These are phyloP conservation scores for Scenedesmus sp. DNA, from an alignment of 163 green algal genomes.

Conservation along the genomic window DNA sequence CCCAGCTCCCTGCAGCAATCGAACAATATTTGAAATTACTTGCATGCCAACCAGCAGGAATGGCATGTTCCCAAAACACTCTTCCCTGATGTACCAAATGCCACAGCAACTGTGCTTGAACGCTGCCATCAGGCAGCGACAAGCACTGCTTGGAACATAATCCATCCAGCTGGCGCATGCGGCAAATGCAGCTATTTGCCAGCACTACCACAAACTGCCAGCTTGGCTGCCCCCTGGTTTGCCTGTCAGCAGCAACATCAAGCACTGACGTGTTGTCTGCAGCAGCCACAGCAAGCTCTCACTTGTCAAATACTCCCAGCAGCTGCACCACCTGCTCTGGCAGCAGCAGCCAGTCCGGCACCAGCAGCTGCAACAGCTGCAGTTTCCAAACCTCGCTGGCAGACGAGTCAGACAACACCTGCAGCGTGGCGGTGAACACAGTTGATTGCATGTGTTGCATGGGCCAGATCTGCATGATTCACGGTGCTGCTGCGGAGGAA, in stretches of 20 bases:
- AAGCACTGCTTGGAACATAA: too few species aligned
- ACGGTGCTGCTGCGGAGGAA: background rate
- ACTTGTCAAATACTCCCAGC: conserved; percentile 57
- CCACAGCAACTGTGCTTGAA: too few species aligned
- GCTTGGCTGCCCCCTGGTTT: too few species aligned
- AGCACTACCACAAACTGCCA: too few species aligned
- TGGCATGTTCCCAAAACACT: too few species aligned
- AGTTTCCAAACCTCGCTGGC: conserved; percentile 44
- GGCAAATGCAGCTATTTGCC: too few species aligned
- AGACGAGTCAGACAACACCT: conserved; percentile 7
- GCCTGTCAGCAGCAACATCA: too few species aligned
- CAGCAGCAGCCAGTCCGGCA: conserved; percentile 51
- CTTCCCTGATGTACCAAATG: too few species aligned
- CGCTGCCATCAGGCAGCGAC: too few species aligned
- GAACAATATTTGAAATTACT: too few species aligned
- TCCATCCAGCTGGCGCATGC: too few species aligned
- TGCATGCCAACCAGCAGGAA: conserved; percentile 36
- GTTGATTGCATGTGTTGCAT: too few species aligned
- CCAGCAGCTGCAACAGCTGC: conserved; percentile 49
- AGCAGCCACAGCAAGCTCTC: conserved; percentile 9
- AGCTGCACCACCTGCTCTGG: conserved; percentile 41
- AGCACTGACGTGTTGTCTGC: background rate
- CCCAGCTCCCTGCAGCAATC: conserved; percentile 56
- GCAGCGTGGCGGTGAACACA: background rate
- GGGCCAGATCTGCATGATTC: background rate